Evolutionary conservation across 495 filamentous ascomycete species (phyloP).

Genomic region (Trypethelium eluteriae): DNA sequence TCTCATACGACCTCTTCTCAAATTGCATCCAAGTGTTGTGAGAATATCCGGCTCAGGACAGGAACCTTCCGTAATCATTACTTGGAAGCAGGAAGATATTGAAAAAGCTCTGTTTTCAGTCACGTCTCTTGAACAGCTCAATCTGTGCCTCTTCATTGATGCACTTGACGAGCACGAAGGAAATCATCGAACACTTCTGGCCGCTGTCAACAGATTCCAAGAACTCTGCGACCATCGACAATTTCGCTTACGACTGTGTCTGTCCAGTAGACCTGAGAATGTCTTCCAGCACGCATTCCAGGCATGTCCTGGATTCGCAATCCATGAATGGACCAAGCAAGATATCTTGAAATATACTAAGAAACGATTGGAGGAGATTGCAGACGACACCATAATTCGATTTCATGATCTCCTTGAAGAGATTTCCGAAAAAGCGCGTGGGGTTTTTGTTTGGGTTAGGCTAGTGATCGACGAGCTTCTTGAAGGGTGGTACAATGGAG

Average conservation of each 20-base stretch:
- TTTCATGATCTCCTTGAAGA: conserved; percentile 1
- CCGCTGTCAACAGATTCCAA: neutral
- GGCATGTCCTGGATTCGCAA: neutral
- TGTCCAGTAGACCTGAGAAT: conserved; percentile 8
- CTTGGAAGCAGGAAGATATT: conserved; percentile 10
- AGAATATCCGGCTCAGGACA: neutral
- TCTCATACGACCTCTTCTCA: conserved; percentile 12
- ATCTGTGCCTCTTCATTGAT: conserved; percentile 11
- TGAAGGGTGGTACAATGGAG: conserved; percentile 4
- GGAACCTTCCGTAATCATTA: neutral
- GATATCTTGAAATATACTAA: conserved; percentile 3
- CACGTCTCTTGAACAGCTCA: conserved; percentile 7
- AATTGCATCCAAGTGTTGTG: conserved; percentile 8
- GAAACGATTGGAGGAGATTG: conserved; percentile 9
- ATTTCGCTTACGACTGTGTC: conserved; percentile 8
- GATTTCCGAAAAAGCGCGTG: conserved; percentile 1
- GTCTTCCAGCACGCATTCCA: conserved; percentile 9
- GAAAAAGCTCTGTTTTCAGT: neutral
- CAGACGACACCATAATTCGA: neutral
- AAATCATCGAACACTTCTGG: conserved; percentile 10
- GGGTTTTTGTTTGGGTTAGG: conserved; percentile 7
- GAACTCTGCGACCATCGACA: conserved; percentile 2
- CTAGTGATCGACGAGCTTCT: conserved; percentile 5
- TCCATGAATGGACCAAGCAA: conserved; percentile 10
- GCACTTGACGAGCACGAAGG: conserved; percentile 7